Evolutionary conservation across 2,329 filamentous ascomycete genomes (phyloP), one percentile per base, ranked within the genome.

Genomic region (Thermothelomyces thermophilus): DNA sequence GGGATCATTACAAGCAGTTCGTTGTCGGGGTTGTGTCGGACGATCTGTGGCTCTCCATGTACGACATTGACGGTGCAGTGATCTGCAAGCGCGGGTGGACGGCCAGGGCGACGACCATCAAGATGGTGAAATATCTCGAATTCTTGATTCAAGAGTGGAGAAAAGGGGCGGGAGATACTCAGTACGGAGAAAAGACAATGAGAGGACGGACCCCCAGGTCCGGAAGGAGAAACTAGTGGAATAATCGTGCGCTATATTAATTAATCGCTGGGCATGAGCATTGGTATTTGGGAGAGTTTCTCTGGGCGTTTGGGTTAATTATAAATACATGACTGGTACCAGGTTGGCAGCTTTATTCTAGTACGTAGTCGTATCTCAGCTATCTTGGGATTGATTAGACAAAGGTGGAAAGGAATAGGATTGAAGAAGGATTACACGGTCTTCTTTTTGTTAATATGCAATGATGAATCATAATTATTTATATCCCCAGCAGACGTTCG

Each of bases 1-100:
- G 31, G 26, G 49, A 54, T 9, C 52, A 54, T 19, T 54, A 54
- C 30, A 54, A 54, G 34, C 45, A 54, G 17, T 54, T 54, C 17
- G 44, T 54, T 5, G 34, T 54, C 17, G 39, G 52, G 1, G 46
- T 54, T 5, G 46, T 52, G 30, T 45, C 52, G 8, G 52, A 54
- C 17, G 52, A 54, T n/a, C 19, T 9, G 24, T 54, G 48, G 48
- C n/a, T 51, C 8, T 41, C 28, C 3, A 39, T 22, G 4, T 39
- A 49, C 17, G 48, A 40, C 13, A 7, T 42, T 6, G 45, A 43
- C 1, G 28, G 19, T 1, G 45, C 45, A 0, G 33, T 41, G 5
- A 17, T 51, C 4, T 48, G 19, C 19, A 34, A 31, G 4, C 28
- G 48, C 7, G 45, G 14, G 0, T 54, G 48, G 52, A 42, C 34